Base-by-base conservation (phyloP, 2,329 filamentous ascomycete genomes). In the Colletotrichum plurivorum region DNA sequence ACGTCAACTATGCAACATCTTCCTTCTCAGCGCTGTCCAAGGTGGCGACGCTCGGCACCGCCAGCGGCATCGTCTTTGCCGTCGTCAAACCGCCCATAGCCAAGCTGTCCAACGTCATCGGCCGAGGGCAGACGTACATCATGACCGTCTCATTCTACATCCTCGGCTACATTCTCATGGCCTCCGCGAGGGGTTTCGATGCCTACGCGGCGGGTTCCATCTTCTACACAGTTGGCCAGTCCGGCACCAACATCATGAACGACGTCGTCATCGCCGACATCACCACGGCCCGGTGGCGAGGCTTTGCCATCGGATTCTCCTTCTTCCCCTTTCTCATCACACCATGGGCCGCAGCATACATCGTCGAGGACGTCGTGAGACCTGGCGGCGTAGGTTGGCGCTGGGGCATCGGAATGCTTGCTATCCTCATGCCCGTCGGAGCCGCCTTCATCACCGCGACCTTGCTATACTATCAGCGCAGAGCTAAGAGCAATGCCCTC, bases 391-490 rank as follows among this genome's bases (percentile, higher is more conserved):
- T 68, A 1, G 73, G 70, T 18, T 79, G 75, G 76, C 72, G 75
- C 3, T 78, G 77, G 77, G 75, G 71, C 2, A 89, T 88, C 72
- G 88, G 88, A 22, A 83, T 84, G 69, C 90, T 88, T 77, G 82
- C 85, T 31, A 88, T 91, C 71, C 84, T 90, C 58, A 74, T 88
- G 15, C 88, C 88, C 3, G 78, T 85, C 27, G 84, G 75, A 13
- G 68, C 65, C 0, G 67, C 77, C 9, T 72, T 74, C 12, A 56
- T 69, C 12, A 59, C 76, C 5, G 71, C 45, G 5, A 63, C 64
- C 16, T 25, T 78, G 4, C 56, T 73, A 16, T 58, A 68, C 48
- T 71, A 75, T 27, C 70, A 73, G 41, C 62, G 52, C 18, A 73
- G 74, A 61, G 76, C 73, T 2, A 73, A 73, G 56, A 71, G 68